A percentile compares a stretch with the other conserved stretches of the same genome.
Evolutionary conservation across 139 green algal species (phyloP).

Genomic region (Nannochloris sp.): DNA sequence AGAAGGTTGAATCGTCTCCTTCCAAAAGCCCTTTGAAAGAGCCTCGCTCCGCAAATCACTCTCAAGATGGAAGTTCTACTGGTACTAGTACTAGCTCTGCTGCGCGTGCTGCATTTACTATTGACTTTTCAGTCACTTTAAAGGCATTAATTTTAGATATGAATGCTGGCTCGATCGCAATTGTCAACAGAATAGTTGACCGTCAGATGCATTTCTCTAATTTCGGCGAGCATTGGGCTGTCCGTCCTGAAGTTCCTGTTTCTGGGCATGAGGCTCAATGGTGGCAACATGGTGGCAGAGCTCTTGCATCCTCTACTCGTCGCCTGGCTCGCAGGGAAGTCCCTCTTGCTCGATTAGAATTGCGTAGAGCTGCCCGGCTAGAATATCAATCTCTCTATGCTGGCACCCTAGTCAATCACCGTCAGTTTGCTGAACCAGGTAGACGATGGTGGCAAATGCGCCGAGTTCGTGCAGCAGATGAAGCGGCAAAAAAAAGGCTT

Average conservation of each 20-base stretch:
- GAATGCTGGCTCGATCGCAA: conserved; percentile 19
- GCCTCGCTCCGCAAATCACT: too few relatives aligned
- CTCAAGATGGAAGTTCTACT: too few relatives aligned
- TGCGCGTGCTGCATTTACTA: not conserved
- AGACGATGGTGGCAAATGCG: conserved; percentile 29
- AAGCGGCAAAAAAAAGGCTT: conserved; percentile 8
- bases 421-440: conserved; percentile 23
- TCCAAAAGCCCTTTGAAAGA: too few relatives aligned
- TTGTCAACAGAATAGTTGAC: conserved; percentile 32
- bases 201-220: conserved; percentile 27
- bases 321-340: conserved; percentile 15
- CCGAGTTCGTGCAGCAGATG: conserved; percentile 9
- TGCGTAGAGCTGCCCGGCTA: conserved; percentile 7
- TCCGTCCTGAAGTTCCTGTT: conserved; percentile 29
- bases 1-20: too few relatives aligned
- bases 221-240: conserved; percentile 29
- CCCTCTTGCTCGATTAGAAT: conserved; percentile 7
- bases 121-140: conserved; percentile 28
- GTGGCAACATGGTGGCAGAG: conserved; percentile 41
- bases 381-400: conserved; percentile 35
- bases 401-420: not conserved
- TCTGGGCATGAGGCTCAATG: conserved; percentile 17
- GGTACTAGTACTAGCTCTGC: too few relatives aligned
- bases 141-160: conserved; percentile 31
- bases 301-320: conserved; percentile 2